A percentile compares a stretch with the other conserved stretches of the same genome.
Evolutionary conservation across 2,329 filamentous ascomycete genomes (phyloP).

Genomic region (Dactylellina drechsleri): DNA sequence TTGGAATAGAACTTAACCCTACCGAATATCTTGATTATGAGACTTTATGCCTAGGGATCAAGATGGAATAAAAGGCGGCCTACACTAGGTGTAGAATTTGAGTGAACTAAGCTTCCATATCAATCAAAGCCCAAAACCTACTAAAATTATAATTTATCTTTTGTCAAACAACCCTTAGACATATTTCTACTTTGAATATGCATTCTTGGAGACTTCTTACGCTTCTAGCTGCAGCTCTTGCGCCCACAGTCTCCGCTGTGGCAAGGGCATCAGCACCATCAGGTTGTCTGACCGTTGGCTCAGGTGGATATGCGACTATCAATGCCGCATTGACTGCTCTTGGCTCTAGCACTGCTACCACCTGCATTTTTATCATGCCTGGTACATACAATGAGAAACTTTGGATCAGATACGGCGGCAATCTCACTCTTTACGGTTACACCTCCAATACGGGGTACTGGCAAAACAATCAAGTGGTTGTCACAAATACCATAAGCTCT

Average conservation of each 20-base stretch:
- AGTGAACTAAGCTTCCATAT: too few species aligned
- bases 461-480: conserved; percentile 60
- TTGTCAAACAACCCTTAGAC: neutral
- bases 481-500: conserved; percentile 60
- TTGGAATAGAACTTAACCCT: too few species aligned
- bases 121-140: too few species aligned
- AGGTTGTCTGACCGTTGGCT: conserved; percentile 45
- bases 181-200: conserved; percentile 4
- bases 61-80: too few species aligned
- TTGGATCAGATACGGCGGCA: conserved; percentile 59
- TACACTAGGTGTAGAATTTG: too few species aligned
- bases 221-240: conserved; percentile 3
- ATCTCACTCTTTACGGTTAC: conserved; percentile 60
- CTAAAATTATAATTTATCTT: neutral
- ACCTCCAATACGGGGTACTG: conserved; percentile 59
- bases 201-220: conserved; percentile 10
- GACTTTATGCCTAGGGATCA: too few species aligned
- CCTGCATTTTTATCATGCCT: conserved; percentile 60
- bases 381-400: conserved; percentile 61
- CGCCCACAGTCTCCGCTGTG: conserved; percentile 19
- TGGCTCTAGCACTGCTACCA: conserved; percentile 55
- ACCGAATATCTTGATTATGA: too few species aligned
- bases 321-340: conserved; percentile 59
- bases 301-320: conserved; percentile 59
- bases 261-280: conserved; percentile 26